Evolutionary conservation across 352 stramenopile genomes (phyloP), one percentile per base, ranked within the genome.

Genomic region (Globisporangium echinulatum): DNA sequence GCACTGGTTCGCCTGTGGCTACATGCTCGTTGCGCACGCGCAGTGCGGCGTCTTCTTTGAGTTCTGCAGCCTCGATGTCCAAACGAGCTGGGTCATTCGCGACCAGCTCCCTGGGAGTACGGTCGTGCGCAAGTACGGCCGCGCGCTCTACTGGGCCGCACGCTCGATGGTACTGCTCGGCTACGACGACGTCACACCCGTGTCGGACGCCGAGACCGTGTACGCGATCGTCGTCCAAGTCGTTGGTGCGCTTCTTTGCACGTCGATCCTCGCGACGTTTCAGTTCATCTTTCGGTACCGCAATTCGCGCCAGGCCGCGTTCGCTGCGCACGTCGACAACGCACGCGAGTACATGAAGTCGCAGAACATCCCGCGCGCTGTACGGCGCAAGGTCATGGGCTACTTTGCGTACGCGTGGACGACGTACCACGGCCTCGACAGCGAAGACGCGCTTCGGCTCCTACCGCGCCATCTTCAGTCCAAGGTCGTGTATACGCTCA

Each of bases 251-350:
- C 14, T 89, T 4, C 64, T 88, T 36, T 77, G 75, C 33, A 84
- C 78, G 2, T 86, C 75, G 0, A 56, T 89, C 44, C 61, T 91
- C 7, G 79, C 82, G 1, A 86, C 71, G 6, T 88, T 82, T 54
- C 64, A 87, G 13, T 90, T 90, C 59, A 82, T 88, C 49, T 88
- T 88, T n/a, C 81, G 81, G 1, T 70, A 85, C 54, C 73, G 78
- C 38, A 85, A 86, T 46, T 69, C 72, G 1, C 62, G 77, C 1
- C 69, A 78, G 39, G 78, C 71, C 5, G 67, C 70, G 19, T 87
- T 85, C 52, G 63, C 72, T 0, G 64, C 75, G 0, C 77, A 91
- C 46, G 74, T 91, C 10, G 79, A 89, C 52, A 90, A 90, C 39
- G 76, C 79, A 0, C 65, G 77, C 8, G 76, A 87, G 53, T 87